phyloP scores from a whole-genome alignment of 2,329 filamentous ascomycete genomes.

The Septoria petroselini region DNA sequence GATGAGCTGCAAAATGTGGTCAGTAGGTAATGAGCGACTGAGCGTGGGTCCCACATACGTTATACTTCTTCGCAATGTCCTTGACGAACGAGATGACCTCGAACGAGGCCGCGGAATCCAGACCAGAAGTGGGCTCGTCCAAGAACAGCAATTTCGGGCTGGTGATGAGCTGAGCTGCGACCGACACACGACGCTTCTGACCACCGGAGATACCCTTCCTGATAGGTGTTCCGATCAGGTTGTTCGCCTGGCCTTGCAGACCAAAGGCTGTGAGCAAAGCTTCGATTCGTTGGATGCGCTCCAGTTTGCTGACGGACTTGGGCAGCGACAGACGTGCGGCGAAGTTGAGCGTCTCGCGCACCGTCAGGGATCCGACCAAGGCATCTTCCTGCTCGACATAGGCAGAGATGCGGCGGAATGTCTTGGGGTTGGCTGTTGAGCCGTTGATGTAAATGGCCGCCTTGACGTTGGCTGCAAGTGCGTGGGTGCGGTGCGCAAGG shows the following conservation, averaged over 20 bases:
- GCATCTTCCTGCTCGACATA: constrained; percentile 90
- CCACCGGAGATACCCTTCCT: constrained; percentile 80
- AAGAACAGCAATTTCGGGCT: constrained; percentile 77
- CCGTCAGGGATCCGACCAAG: constrained; percentile 75
- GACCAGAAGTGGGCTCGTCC: constrained; percentile 78
- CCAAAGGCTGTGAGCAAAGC: constrained; percentile 70
- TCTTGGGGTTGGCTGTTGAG: constrained; percentile 47
- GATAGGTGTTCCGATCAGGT: constrained; percentile 76
- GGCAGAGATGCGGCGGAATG: constrained; percentile 64
- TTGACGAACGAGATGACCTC: constrained; percentile 75
- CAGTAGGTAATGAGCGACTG: neutral
- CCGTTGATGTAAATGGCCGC: constrained; percentile 64
- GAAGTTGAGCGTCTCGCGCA: constrained; percentile 75
- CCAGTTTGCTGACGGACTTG: constrained; percentile 51
- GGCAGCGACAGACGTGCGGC: constrained; percentile 65
- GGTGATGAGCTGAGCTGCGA: constrained; percentile 78
- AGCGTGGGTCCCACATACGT: constrained; percentile 46
- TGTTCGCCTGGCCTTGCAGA: constrained; percentile 64
- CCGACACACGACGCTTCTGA: constrained; percentile 76
- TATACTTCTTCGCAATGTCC: constrained; percentile 62
- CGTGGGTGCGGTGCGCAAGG: constrained; percentile 61
- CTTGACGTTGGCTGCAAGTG: constrained; percentile 53
- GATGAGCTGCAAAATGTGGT: constrained; percentile 54
- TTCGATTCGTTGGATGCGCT: constrained; percentile 62
- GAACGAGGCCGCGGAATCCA: constrained; percentile 72